Evolutionary conservation across 768 basidiomycete genomes (phyloP), one percentile per base, ranked within the genome.

Genomic region (Panaeolus cyanescens): DNA sequence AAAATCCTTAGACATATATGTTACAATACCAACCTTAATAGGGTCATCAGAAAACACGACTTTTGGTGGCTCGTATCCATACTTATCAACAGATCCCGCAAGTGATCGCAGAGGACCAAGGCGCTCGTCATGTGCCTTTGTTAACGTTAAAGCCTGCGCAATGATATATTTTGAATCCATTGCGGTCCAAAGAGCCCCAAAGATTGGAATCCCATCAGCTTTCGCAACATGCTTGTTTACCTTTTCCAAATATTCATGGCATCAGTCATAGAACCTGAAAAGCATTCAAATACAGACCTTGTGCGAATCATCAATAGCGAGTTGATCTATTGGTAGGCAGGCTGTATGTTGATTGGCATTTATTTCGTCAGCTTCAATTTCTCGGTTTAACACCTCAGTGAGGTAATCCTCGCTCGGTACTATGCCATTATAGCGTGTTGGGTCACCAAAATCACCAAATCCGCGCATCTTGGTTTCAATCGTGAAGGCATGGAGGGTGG

Each of bases 211-310:
- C 15, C 65, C 65, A 22, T 69, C 60, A 12, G 63, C 25, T 28
- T 67, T 71, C 2, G 66, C 67, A 37, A 71, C 69, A 34, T 71
- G 70, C 30, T 70, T 71, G 36, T 67, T 68, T 20, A 71, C 53
- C 70, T 71, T 53, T 28, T 33, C 34, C 17, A 32, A 12, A 25
- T 34, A 40, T 20, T 54, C 28, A 28, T 25, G 32, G 30, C 40
- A 33, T n/a, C n/a, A n/a, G n/a, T n/a, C n/a, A n/a, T n/a, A n/a
- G n/a, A n/a, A n/a, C n/a, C n/a, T n/a, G n/a, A n/a, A 20, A n/a
- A 31, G 10, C 2, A 17, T 40, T 9, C 9, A 58, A 58, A 28
- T 20, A 58, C 19, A 22, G 55, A 71, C 70, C 67, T 71, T 71
- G 45, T 69, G 67, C 19, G 64, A 68, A 45, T 71, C 68, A 37